Evolutionary conservation across 192 early-diverging fungal species (phyloP).

Genomic region (Phycomyces blakesleeanus): DNA sequence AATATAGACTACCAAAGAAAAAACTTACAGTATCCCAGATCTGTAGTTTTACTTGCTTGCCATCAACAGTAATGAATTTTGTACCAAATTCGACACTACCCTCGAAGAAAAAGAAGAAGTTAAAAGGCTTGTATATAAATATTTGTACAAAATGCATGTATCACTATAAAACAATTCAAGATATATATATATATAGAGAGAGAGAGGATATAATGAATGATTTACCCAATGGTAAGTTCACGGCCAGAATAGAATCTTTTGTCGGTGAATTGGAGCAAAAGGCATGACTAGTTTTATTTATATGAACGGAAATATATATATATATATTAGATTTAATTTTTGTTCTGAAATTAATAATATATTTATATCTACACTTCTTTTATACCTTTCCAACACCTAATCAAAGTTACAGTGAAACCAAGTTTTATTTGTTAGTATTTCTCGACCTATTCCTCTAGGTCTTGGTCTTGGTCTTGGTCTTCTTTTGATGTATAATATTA

Average conservation of each 20-base stretch:
- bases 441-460: not conserved
- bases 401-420: not conserved
- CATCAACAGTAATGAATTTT: conserved; percentile 68
- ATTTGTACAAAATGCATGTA: too few relatives aligned
- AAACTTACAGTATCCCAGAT: conserved; percentile 89
- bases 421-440: not conserved
- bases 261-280: conserved; percentile 81
- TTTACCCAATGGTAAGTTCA: conserved; percentile 80
- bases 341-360: too few relatives aligned
- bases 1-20: conserved; percentile 34
- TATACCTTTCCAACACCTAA: conserved; percentile 74
- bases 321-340: too few relatives aligned
- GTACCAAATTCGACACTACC: conserved; percentile 83
- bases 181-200: not conserved
- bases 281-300: conserved; percentile 50
- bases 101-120: too few relatives aligned
- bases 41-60: conserved; percentile 85
- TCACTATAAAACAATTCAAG: too few relatives aligned
- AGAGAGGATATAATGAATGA: too few relatives aligned
- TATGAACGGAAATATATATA: not conserved
- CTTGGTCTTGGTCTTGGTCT: too few relatives aligned
- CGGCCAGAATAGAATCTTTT: conserved; percentile 76
- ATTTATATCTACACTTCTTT: not conserved
- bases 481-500: too few relatives aligned
- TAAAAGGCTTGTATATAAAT: too few relatives aligned